Evolutionary conservation across 805 yeast genomes (phyloP), one percentile per base, ranked within the genome.

Genomic region (Candida berthetii): DNA sequence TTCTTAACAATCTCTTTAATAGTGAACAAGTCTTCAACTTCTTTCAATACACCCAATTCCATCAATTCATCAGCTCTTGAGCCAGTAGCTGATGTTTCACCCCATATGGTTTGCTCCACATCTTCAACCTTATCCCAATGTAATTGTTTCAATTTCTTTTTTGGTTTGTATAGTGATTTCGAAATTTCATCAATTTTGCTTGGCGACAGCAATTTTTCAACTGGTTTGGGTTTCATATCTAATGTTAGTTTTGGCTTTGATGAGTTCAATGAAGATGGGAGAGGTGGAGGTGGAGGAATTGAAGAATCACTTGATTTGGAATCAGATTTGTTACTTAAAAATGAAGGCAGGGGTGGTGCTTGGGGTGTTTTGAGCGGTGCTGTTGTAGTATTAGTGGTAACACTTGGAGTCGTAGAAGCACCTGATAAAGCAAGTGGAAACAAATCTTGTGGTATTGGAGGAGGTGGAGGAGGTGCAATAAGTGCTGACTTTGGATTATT

Each of bases 91-190:
- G 81, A 77, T 27, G 78, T 71, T 22, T 76, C 73, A 16, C 79
- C 74, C 98, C 99, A 91, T 45, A 93, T 84, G 0, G 98, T 90
- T 36, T 82, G 77, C 40, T 82, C 85, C 17, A 93, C 83, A 44
- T 80, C 74, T 28, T 91, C 96, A 31, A 95, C 71, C 55, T 85
- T 87, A 52, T 91, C 96, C 98, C 98, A 95, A 60, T 93, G 99
- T 69, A 93, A 74, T 59, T 91, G 99, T 59, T 95, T 93, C 48
- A 93, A 73, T 57, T 84, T 86, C 44, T 78, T 72, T 54, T 77
- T 80, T 3, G 95, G 90, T 16, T 20, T 39, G 18, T 38, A 32
- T 8, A 38, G 25, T 11, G 40, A 47, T 87, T 68, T 22, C 85
- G 85, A 45, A 72, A 72, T 38, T 15, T 33, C 35, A 20, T 27